phyloP scores from a whole-genome alignment of 148 eudicot genomes.

The Persicaria tinctoria region DNA sequence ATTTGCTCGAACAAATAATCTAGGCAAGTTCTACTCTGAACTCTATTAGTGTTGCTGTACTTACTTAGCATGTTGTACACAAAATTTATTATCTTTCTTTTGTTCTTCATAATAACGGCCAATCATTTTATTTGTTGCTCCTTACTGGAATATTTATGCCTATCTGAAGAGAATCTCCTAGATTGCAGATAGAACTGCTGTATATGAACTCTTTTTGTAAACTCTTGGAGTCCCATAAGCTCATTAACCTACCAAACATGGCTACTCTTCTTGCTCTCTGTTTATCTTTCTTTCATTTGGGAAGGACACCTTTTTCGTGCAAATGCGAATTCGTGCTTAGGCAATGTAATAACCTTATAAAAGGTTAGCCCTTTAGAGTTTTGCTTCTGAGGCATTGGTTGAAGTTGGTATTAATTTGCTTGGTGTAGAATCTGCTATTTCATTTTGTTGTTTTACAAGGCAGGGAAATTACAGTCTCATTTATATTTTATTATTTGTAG shows the following conservation, averaged over 20 bases:
- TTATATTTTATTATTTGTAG: no score
- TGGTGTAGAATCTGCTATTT: no score
- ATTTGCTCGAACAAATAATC: slow-evolving; percentile 9
- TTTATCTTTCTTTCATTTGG: no score
- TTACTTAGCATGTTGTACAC: slow-evolving; percentile 10
- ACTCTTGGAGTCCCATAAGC: background rate
- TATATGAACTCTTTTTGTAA: background rate
- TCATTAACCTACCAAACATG: background rate
- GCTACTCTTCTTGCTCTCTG: background rate
- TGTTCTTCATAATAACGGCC: background rate
- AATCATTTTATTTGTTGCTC: background rate
- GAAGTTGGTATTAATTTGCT: background rate
- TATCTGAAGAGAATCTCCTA: background rate
- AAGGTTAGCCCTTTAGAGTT: background rate
- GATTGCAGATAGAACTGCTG: background rate
- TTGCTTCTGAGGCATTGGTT: background rate
- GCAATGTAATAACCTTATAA: background rate
- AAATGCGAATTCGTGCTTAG: background rate
- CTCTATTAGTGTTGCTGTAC: slow-evolving; percentile 6
- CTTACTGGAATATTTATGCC: background rate
- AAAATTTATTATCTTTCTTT: slow-evolving; percentile 1
- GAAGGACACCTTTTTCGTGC: no score
- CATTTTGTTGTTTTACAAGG: no score
- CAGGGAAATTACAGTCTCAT: no score
- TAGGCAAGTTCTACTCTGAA: slow-evolving; percentile 6